Percentiles rank a stretch among this genome's conserved stretches.
Conservation (phyloP, 2,329 filamentous ascomycete genomes). For the Aphanocladium album region DNA sequence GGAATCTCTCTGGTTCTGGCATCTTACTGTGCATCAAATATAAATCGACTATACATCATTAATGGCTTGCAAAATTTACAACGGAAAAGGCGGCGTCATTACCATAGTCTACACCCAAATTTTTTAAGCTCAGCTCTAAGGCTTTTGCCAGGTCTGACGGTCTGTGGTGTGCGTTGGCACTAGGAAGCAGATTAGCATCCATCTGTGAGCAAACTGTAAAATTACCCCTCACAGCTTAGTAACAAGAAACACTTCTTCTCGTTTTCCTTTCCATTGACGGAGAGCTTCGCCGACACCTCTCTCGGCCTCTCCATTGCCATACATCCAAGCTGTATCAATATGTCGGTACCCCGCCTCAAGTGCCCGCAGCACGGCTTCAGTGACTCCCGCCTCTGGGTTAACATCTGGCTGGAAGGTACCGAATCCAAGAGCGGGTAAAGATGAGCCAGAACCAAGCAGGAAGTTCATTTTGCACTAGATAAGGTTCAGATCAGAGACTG, state of each 20-base stretch:
- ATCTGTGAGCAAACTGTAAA: neutral
- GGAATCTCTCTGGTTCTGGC: neutral
- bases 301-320: constrained; percentile 6
- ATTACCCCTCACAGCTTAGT: constrained; percentile 3
- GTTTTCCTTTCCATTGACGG: neutral
- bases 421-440: constrained; percentile 3
- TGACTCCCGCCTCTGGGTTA: neutral
- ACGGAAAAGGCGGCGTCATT: no score
- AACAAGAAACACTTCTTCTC: constrained; percentile 3
- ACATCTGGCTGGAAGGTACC: neutral
- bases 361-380: neutral
- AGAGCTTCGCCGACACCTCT: constrained; percentile 6
- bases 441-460: no score
- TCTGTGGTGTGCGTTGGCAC: constrained; percentile 4
- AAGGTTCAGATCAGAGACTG: no score
- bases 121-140: constrained; percentile 8
- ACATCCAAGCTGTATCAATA: constrained; percentile 11
- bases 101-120: constrained; percentile 7
- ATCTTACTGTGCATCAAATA: constrained; percentile 10
- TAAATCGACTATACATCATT: neutral
- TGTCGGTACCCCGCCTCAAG: constrained; percentile 5
- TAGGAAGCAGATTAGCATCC: neutral
- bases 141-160: neutral
- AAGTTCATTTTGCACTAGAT: no score
- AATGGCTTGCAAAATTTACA: neutral